A percentile compares a stretch with the other conserved stretches of the same genome.
These are phyloP conservation scores for Septoria linicola DNA, from an alignment of 2,329 filamentous ascomycete species.

Conservation along the genomic window DNA sequence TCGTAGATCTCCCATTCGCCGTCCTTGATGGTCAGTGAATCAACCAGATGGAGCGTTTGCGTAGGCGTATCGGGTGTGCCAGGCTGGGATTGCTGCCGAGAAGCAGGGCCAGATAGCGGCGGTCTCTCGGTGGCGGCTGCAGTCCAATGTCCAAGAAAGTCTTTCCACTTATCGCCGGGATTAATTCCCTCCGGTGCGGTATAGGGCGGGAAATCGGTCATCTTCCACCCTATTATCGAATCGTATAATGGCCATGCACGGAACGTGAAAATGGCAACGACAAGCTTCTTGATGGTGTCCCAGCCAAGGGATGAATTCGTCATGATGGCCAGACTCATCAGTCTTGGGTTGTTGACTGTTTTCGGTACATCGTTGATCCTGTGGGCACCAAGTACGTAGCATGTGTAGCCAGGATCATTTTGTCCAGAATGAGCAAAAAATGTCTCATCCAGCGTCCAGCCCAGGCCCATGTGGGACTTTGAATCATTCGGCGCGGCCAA, in stretches of 20 bases:
- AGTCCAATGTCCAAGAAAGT: slow-evolving; percentile 16
- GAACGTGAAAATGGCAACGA: slow-evolving; percentile 23
- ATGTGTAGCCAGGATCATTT: slow-evolving; percentile 29
- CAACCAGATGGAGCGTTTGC: not conserved
- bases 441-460: slow-evolving; percentile 22
- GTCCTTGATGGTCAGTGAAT: not conserved
- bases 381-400: slow-evolving; percentile 23
- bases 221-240: slow-evolving; percentile 6
- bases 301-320: slow-evolving; percentile 22
- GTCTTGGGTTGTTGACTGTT: slow-evolving; percentile 1
- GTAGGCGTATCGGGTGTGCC: not conserved
- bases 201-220: slow-evolving; percentile 16
- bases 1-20: slow-evolving; percentile 15
- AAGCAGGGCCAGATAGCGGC: not conserved
- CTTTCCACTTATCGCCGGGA: slow-evolving; percentile 6
- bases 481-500: slow-evolving; percentile 4
- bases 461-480: slow-evolving; percentile 18
- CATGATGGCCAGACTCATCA: slow-evolving; percentile 25
- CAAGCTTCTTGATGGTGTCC: slow-evolving; percentile 15
- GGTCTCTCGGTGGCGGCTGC: not conserved
- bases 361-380: not conserved
- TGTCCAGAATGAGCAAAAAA: slow-evolving; percentile 28
- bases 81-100: not conserved
- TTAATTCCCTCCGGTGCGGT: slow-evolving; percentile 10
- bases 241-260: slow-evolving; percentile 19